A percentile compares a stretch with the other conserved stretches of the same genome.
These are phyloP conservation scores for Aspergillus sp. DNA, from an alignment of 2,329 filamentous ascomycete species.

Conservation along the genomic window DNA sequence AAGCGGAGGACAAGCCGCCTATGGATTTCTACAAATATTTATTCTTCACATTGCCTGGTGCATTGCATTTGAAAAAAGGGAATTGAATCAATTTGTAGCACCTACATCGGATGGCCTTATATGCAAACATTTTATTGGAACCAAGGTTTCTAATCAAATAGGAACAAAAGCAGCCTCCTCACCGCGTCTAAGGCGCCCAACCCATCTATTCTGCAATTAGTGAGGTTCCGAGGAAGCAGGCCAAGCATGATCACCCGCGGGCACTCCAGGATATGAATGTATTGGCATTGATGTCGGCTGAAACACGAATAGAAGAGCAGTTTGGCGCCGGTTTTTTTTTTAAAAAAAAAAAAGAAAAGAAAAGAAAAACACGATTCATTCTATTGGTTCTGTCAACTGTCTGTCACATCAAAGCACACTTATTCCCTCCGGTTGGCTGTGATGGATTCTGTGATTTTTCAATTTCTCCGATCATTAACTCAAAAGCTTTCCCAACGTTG, in stretches of 20 bases:
- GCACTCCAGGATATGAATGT: background rate
- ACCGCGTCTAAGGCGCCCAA: background rate
- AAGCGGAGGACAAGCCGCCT: no score
- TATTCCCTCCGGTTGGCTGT: slow-evolving; percentile 75
- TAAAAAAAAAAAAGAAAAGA: background rate
- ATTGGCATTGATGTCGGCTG: background rate
- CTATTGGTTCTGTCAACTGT: background rate
- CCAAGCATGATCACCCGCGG: background rate
- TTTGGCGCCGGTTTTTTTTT: no score
- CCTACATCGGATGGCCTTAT: background rate
- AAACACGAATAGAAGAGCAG: background rate
- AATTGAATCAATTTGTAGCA: background rate
- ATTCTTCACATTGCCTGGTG: no score
- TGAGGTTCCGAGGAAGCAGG: background rate
- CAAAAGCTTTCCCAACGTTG: slow-evolving; percentile 90
- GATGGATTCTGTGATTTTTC: slow-evolving; percentile 91
- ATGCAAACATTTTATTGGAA: background rate
- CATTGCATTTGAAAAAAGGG: no score
- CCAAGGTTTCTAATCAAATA: background rate
- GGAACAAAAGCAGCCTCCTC: background rate
- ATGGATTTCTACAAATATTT: no score
- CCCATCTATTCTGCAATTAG: background rate
- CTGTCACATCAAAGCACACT: slow-evolving; percentile 80
- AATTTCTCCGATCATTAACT: slow-evolving; percentile 90
- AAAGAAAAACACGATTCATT: background rate